Evolutionary conservation across 2,329 filamentous ascomycete species (phyloP).

Genomic region (Penicillium sp.): DNA sequence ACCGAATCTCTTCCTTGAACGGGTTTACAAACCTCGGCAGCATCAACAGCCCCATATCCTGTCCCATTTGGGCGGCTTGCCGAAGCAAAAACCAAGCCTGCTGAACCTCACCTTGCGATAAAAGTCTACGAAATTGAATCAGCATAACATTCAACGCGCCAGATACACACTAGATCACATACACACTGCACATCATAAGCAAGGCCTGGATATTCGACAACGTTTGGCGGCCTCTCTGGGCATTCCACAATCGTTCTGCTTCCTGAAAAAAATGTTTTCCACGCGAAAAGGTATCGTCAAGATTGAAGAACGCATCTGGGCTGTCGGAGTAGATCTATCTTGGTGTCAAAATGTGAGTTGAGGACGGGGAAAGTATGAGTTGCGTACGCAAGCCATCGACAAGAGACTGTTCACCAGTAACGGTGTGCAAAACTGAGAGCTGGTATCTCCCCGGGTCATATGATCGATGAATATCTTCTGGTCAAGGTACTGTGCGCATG

Average conservation of each 20-base stretch:
- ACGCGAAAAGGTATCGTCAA: conserved; percentile 28
- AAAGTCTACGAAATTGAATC: conserved; percentile 23
- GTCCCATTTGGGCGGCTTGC: conserved; percentile 32
- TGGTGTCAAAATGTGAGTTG: conserved; percentile 2
- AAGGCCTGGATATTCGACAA: conserved; percentile 39
- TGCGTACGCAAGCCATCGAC: conserved; percentile 48
- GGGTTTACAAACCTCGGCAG: conserved; percentile 8
- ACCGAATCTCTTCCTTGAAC: conserved; percentile 2
- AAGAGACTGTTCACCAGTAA: conserved; percentile 86
- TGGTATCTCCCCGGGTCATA: conserved; percentile 33
- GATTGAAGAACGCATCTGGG: conserved; percentile 28
- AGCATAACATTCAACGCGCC: conserved; percentile 9
- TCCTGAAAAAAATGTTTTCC: conserved; percentile 37
- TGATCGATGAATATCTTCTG: conserved; percentile 68
- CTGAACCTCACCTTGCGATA: conserved; percentile 26
- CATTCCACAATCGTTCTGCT: conserved; percentile 36
- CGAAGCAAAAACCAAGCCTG: conserved; percentile 32
- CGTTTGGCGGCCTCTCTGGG: conserved; percentile 33
- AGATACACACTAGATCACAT: conserved; percentile 14
- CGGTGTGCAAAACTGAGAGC: conserved; percentile 74
- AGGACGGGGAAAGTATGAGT: neutral
- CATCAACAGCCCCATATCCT: conserved; percentile 31
- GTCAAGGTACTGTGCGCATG: conserved; percentile 78
- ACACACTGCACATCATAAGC: conserved; percentile 33
- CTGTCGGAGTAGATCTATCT: conserved; percentile 38